Percentiles rank a stretch among this genome's conserved stretches.
Conservation (phyloP, 345 rosid species). For the Acer negundo region DNA sequence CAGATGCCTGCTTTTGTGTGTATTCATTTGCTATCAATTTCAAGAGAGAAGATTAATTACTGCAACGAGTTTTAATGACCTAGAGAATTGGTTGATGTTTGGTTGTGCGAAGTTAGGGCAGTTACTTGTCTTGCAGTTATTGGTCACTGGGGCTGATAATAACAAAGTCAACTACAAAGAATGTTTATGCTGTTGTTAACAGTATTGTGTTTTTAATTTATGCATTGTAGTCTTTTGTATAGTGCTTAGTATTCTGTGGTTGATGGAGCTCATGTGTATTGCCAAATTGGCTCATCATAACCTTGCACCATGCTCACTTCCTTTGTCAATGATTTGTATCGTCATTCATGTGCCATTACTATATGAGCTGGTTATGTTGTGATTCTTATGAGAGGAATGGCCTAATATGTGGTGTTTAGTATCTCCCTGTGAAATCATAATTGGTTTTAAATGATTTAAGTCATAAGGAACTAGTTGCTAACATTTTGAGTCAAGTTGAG, state of each 20-base stretch:
- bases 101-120: slow-evolving; percentile 96
- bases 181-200: neutral
- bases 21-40: slow-evolving; percentile 76
- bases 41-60: slow-evolving; percentile 90
- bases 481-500: neutral
- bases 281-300: neutral
- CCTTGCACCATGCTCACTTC: neutral
- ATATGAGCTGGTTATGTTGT: neutral
- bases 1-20: slow-evolving; percentile 97
- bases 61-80: slow-evolving; percentile 75
- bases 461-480: neutral
- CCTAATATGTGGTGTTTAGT: neutral
- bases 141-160: slow-evolving; percentile 98
- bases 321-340: too few species aligned
- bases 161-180: slow-evolving; percentile 67
- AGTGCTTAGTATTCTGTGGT: too few species aligned
- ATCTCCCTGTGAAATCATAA: neutral
- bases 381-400: neutral
- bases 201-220: neutral
- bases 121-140: slow-evolving; percentile 75
- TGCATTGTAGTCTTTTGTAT: neutral
- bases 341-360: neutral
- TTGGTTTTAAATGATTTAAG: neutral
- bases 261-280: too few species aligned
- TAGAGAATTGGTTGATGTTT: slow-evolving; percentile 92